These are phyloP conservation scores for Rhynchosporium secalis DNA, from an alignment of 2,329 filamentous ascomycete species.

Conservation along the genomic window DNA sequence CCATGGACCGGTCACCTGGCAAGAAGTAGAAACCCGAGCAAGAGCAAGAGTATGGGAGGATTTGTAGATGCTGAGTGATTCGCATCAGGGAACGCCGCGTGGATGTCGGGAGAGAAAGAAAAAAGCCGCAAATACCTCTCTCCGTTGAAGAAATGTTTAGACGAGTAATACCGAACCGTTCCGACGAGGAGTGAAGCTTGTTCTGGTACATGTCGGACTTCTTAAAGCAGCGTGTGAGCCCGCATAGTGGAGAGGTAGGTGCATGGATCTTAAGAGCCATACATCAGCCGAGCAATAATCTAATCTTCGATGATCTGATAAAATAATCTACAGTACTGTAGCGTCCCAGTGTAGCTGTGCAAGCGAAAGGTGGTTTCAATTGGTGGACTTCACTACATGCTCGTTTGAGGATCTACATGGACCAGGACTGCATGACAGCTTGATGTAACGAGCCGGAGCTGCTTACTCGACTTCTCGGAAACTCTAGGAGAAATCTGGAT, in stretches of 20 bases:
- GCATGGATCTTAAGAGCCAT: neutral
- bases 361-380: neutral
- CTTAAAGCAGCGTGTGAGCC: neutral
- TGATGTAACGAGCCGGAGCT: neutral
- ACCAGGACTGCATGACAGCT: constrained; percentile 3
- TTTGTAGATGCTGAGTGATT: no score
- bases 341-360: neutral
- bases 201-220: neutral
- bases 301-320: constrained; percentile 14
- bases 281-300: neutral
- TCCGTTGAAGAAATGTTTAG: neutral
- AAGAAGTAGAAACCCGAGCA: neutral
- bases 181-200: constrained; percentile 6
- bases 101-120: no score
- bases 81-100: no score
- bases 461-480: neutral
- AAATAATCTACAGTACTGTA: neutral
- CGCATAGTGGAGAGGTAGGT: neutral
- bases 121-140: neutral
- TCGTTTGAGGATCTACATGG: neutral
- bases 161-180: constrained; percentile 8
- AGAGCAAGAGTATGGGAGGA: no score
- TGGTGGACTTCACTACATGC: neutral
- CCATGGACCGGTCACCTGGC: neutral
- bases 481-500: neutral